Base-by-base conservation (phyloP, 1,284 basidiomycete genomes). In the Wolfiporia cocos region DNA sequence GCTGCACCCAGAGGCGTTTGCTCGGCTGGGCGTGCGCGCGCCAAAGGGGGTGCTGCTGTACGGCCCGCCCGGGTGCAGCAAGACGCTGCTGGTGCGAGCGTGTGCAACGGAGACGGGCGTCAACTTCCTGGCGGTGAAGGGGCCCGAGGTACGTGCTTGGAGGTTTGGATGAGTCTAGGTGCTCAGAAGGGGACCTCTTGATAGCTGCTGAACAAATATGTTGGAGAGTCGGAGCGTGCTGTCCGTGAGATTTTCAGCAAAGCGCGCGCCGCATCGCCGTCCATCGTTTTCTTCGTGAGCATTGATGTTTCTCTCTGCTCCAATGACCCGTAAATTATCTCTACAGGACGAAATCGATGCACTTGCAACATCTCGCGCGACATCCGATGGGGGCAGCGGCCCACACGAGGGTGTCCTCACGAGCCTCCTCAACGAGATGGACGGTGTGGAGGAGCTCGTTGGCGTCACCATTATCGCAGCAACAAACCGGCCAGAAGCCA, bases 81-180 rank as follows among this genome's bases (percentile, higher is more conserved):
- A 99, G 69, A 99, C 96, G 0, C 72, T 99, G 34, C 82, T 95
- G 18, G 96, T 92, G 1, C 82, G 92, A 42, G 95, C 96, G 1
- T 84, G 95, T 53, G 96, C 96, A 3, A 89, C 83, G 23, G 95
- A 98, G 63, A 92, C 91, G 51, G 93, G 92, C 0, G 79, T 98
- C 49, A 99, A 99, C 63, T 99, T 98, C 58, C 77, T 99, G 30
- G 91, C 94, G n/a, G 90, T 99, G 44, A 97, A 97, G 63, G 96
- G 96, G 0, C 92, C 95, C 0, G 96, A 99, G 76, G 91, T 88
- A 43, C 49, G 73, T 52, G 19, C 15, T 36, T 34, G 28, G 37
- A 28, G 44, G 47, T 11, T 47, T 32, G 49, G 21, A 41, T 20
- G 10, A 10, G n/a, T 37, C 11, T 14, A 12, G 4, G 5, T 7